Conservation (phyloP, 2,329 filamentous ascomycete genomes). For the Penicillium sp. region DNA sequence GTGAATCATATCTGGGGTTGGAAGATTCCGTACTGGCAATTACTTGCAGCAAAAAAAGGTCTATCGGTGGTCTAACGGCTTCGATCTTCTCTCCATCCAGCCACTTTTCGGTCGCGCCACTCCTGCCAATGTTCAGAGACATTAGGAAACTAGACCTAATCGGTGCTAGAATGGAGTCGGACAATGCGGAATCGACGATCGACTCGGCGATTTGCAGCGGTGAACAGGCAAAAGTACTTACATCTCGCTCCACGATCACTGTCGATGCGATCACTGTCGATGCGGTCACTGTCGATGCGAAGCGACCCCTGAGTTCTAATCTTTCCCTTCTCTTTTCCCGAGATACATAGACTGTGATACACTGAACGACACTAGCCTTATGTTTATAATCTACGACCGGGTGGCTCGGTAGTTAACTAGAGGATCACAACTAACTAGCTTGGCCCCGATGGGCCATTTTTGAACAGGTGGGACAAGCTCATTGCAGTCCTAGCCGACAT, state of each 20-base stretch:
- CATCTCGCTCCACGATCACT: no score
- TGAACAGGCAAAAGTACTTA: constrained; percentile 1
- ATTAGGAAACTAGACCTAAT: constrained; percentile 7
- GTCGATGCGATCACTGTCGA: no score
- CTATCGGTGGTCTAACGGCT: not conserved
- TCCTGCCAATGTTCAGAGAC: not conserved
- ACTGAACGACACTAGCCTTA: no score
- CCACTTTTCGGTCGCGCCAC: not conserved
- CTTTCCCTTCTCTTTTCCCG: no score
- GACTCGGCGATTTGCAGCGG: constrained; percentile 2
- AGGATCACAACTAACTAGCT: not conserved
- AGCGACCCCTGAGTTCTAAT: no score
- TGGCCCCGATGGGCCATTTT: not conserved
- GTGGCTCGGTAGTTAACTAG: not conserved
- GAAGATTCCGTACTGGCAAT: not conserved
- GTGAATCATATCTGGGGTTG: not conserved
- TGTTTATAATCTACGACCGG: no score
- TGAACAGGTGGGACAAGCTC: not conserved
- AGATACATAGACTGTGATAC: no score
- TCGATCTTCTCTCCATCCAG: not conserved
- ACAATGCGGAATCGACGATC: constrained; percentile 2
- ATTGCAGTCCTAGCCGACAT: not conserved
- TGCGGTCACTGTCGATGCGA: no score
- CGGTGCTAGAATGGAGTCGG: constrained; percentile 3
- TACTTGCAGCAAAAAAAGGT: not conserved